Percentiles rank a stretch among this genome's conserved stretches.
Conservation (phyloP, 768 basidiomycete genomes). For the Lactarius tabidus region DNA sequence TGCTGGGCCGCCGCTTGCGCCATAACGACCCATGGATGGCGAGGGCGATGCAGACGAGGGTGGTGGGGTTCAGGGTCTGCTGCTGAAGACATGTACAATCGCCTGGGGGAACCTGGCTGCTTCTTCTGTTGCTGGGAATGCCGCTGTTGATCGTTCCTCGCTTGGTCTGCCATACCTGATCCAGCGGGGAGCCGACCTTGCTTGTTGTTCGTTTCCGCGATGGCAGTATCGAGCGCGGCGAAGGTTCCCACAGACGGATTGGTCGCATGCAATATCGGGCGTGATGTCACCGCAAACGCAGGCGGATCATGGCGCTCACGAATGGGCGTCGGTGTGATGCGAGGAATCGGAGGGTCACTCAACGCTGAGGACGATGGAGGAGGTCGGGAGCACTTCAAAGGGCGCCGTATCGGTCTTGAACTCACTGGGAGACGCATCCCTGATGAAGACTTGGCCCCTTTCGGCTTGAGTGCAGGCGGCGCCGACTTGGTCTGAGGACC, state of each 20-base stretch:
- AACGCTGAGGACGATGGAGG: slow-evolving; percentile 28
- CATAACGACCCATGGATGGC: slow-evolving; percentile 2
- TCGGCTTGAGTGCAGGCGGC: slow-evolving; percentile 12
- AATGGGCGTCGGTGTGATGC: slow-evolving; percentile 34
- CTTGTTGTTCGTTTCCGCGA: neutral
- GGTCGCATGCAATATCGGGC: slow-evolving; percentile 31
- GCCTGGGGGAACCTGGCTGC: slow-evolving; percentile 6
- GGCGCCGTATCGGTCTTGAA: slow-evolving; percentile 13
- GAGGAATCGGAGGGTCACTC: slow-evolving; percentile 25
- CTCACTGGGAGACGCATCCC: neutral
- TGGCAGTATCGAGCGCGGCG: slow-evolving; percentile 3
- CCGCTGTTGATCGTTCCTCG: neutral
- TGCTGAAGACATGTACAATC: slow-evolving; percentile 16
- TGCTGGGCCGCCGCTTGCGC: neutral
- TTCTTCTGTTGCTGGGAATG: neutral
- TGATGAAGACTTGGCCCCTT: slow-evolving; percentile 5
- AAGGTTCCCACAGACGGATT: slow-evolving; percentile 7
- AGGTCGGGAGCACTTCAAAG: slow-evolving; percentile 3
- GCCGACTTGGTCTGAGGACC: neutral
- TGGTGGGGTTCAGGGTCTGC: neutral
- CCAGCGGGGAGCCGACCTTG: neutral
- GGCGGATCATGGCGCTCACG: slow-evolving; percentile 33
- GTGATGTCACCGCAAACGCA: slow-evolving; percentile 36
- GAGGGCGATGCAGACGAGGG: neutral
- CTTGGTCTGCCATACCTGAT: neutral